Evolutionary conservation across 2,329 filamentous ascomycete species (phyloP).

Genomic region (Neonectria faginata): DNA sequence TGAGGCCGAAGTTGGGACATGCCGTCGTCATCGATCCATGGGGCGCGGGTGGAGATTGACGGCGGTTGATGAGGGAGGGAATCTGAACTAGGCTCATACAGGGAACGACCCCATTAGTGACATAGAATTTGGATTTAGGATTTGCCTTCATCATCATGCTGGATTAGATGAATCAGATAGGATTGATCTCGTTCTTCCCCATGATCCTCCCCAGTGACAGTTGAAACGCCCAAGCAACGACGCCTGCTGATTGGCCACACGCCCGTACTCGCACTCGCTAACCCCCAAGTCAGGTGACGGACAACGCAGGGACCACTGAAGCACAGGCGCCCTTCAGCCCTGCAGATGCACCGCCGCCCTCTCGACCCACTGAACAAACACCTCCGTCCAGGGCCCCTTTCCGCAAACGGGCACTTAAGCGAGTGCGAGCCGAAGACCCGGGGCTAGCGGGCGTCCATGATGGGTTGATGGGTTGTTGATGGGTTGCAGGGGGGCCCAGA

Average conservation of each 20-base stretch:
- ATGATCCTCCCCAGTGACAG: not conserved
- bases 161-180: too few species aligned
- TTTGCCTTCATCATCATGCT: not conserved
- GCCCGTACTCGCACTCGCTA: constrained; percentile 7
- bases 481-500: not conserved
- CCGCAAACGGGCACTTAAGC: not conserved
- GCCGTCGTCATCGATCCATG: constrained; percentile 1
- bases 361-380: constrained; percentile 9
- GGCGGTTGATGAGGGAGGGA: not conserved
- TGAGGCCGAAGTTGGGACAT: not conserved
- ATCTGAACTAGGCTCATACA: not conserved
- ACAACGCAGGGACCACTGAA: not conserved
- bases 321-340: not conserved
- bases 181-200: too few species aligned
- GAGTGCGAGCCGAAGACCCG: constrained; percentile 9
- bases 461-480: constrained; percentile 12
- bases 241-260: not conserved
- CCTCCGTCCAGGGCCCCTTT: not conserved
- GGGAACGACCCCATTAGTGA: not conserved
- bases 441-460: not conserved
- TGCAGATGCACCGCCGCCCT: not conserved
- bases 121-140: too few species aligned
- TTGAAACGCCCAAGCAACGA: not conserved
- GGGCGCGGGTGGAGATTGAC: not conserved
- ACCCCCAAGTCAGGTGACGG: not conserved